Conservation (phyloP, 2,329 filamentous ascomycete species). For the Alternaria metachromatica region DNA sequence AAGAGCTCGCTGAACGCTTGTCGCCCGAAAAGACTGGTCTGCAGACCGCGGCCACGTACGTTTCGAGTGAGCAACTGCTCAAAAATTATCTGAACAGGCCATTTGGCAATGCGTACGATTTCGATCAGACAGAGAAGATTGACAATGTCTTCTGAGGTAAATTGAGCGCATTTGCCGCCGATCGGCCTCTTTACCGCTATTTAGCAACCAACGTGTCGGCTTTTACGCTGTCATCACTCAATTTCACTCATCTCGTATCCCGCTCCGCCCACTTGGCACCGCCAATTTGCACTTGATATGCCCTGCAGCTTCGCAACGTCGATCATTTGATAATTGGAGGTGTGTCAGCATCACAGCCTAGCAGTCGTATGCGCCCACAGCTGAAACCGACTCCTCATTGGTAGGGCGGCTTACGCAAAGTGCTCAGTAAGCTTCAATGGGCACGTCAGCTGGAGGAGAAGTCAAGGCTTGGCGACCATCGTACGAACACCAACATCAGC, state of each 20-base stretch:
- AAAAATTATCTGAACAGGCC: conserved; percentile 61
- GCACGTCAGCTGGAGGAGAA: conserved; percentile 18
- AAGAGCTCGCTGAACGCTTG: conserved; percentile 58
- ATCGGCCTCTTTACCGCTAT: neutral
- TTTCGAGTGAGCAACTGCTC: conserved; percentile 52
- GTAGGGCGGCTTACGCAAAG: conserved; percentile 7
- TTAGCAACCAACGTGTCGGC: neutral
- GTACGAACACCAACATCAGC: conserved; percentile 11
- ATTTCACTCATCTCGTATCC: neutral
- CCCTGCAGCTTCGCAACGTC: neutral
- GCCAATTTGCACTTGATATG: neutral
- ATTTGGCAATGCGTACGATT: conserved; percentile 69
- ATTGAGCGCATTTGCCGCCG: neutral
- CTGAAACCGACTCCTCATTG: conserved; percentile 6
- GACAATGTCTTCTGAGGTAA: conserved; percentile 29
- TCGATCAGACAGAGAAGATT: conserved; percentile 55
- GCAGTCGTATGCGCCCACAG: neutral
- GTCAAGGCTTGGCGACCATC: conserved; percentile 12
- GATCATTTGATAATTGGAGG: neutral
- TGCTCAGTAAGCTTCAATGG: conserved; percentile 25
- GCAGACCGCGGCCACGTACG: conserved; percentile 61
- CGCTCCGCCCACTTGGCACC: conserved; percentile 9
- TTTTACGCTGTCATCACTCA: neutral
- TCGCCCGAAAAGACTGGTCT: conserved; percentile 51
- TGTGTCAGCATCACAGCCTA: conserved; percentile 13